These are phyloP conservation scores for Exophiala phaeomuriformis DNA, from an alignment of 2,329 filamentous ascomycete genomes.

Conservation along the genomic window DNA sequence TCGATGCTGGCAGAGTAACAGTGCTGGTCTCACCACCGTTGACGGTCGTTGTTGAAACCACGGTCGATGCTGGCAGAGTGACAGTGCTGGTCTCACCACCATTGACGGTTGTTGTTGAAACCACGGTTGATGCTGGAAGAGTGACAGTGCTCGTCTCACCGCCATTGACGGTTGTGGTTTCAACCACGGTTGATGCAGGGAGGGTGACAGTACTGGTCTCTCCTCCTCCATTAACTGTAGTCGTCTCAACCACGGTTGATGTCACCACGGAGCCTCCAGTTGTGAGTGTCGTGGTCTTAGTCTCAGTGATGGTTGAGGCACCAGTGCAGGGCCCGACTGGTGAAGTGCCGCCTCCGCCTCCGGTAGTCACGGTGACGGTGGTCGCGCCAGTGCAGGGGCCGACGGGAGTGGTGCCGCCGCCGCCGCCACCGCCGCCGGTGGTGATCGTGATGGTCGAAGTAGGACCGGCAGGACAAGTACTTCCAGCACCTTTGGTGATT, in stretches of 20 bases:
- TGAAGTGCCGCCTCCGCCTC: not conserved
- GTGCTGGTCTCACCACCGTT: not conserved
- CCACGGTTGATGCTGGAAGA: not conserved
- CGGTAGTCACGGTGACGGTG: not conserved
- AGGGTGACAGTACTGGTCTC: not conserved
- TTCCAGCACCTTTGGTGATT: not conserved
- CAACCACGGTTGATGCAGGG: not conserved
- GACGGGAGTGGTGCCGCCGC: not conserved
- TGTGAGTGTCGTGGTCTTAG: not conserved
- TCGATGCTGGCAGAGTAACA: not conserved
- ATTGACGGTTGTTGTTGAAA: not conserved
- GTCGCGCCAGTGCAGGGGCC: not conserved
- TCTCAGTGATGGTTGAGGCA: not conserved
- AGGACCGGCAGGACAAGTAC: not conserved
- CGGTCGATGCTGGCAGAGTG: not conserved
- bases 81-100: not conserved
- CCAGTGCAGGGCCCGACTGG: not conserved
- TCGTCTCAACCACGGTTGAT: not conserved
- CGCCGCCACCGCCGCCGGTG: not conserved
- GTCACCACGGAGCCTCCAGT: not conserved
- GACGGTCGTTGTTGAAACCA: not conserved
- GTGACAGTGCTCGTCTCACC: not conserved
- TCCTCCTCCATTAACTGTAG: not conserved
- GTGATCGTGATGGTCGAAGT: not conserved
- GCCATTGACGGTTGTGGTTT: not conserved